Percentiles rank a stretch among this genome's conserved stretches.
phyloP scores from a whole-genome alignment of 2,329 filamentous ascomycete genomes.

The Alternaria gaisen region DNA sequence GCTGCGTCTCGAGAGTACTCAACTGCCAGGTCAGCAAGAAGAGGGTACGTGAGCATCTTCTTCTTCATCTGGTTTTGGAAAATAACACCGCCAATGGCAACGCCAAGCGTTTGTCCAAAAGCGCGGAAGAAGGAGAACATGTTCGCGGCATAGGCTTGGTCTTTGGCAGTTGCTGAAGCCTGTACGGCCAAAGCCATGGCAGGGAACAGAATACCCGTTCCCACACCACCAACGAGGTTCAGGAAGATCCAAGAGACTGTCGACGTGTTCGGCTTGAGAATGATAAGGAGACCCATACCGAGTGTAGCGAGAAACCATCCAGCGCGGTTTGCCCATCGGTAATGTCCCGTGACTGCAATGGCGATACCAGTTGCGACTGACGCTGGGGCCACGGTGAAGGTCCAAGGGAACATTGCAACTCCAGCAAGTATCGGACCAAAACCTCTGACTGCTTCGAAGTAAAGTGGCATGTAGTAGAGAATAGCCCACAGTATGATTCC shows the following conservation, averaged over 20 bases:
- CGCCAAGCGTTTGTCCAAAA: constrained; percentile 71
- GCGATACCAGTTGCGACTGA: constrained; percentile 63
- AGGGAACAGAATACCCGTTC: constrained; percentile 71
- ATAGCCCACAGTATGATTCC: constrained; percentile 59
- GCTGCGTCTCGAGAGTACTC: constrained; percentile 67
- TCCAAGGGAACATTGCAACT: constrained; percentile 53
- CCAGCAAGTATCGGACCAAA: constrained; percentile 52
- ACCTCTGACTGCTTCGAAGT: constrained; percentile 53
- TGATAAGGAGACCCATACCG: constrained; percentile 64
- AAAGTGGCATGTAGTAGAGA: constrained; percentile 56
- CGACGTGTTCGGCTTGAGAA: constrained; percentile 61
- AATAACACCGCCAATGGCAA: constrained; percentile 72
- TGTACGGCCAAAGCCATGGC: constrained; percentile 71
- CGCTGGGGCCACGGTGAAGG: constrained; percentile 69
- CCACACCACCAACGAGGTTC: constrained; percentile 67
- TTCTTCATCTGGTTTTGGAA: constrained; percentile 72
- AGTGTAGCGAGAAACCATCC: constrained; percentile 70
- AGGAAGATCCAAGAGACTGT: constrained; percentile 67
- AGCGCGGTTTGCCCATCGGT: constrained; percentile 67
- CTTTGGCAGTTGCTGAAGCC: constrained; percentile 64
- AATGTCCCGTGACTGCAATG: constrained; percentile 65
- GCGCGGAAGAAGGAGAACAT: constrained; percentile 74
- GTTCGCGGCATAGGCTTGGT: constrained; percentile 68
- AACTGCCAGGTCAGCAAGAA: constrained; percentile 58
- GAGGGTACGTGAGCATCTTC: constrained; percentile 59